phyloP scores from a whole-genome alignment of 352 stramenopile species.

The Phytophthora cajani region DNA sequence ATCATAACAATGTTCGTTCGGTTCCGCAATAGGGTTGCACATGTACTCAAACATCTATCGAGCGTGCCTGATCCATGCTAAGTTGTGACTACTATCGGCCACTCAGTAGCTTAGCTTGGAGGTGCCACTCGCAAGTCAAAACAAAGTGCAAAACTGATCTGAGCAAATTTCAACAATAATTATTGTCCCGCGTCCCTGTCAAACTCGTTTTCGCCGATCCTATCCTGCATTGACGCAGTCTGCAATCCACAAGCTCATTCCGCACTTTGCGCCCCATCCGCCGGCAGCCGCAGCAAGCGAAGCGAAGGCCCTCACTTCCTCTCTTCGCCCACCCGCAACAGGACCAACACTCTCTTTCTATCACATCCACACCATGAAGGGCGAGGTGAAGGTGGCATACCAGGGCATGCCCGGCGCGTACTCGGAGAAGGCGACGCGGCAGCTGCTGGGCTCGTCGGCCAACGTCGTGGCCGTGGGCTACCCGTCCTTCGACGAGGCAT shows the following conservation, averaged over 20 bases:
- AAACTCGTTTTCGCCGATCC: not conserved
- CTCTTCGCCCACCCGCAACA: not conserved
- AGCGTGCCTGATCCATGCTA: too few relatives aligned
- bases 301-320: not conserved
- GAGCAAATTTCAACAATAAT: not conserved
- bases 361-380: constrained; percentile 23
- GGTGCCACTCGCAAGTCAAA: too few relatives aligned
- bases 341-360: not conserved
- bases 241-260: not conserved
- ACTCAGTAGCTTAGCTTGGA: too few relatives aligned
- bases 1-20: too few relatives aligned
- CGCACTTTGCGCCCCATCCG: not conserved
- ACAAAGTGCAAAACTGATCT: not conserved
- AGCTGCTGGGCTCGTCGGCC: constrained; percentile 82
- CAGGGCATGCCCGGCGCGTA: constrained; percentile 97
- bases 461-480: constrained; percentile 75
- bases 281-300: not conserved
- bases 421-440: constrained; percentile 96
- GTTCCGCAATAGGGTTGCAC: too few relatives aligned
- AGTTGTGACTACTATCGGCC: too few relatives aligned
- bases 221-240: not conserved
- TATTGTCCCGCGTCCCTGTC: not conserved
- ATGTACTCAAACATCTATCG: too few relatives aligned
- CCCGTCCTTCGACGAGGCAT: constrained; percentile 52
- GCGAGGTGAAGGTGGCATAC: constrained; percentile 92